Evolutionary conservation across 1,284 basidiomycete species (phyloP).

Genomic region (Pseudozyma thailandica): DNA sequence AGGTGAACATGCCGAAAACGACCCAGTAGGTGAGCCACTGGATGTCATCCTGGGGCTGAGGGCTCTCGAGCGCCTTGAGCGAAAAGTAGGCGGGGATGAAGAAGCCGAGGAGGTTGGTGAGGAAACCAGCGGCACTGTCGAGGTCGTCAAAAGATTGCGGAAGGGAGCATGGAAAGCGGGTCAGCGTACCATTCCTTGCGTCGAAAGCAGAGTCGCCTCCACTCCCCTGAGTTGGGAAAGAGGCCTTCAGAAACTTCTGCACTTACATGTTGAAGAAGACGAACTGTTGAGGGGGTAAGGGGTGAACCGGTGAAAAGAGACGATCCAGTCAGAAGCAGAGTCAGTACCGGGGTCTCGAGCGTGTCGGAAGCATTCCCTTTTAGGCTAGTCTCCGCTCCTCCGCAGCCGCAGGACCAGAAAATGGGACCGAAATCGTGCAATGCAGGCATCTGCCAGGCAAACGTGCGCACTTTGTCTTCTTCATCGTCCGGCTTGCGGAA

Average conservation of each 20-base stretch:
- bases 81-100: slow-evolving; percentile 68
- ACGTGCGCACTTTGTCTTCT: too few relatives aligned
- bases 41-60: slow-evolving; percentile 67
- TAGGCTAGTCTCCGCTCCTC: too few relatives aligned
- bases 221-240: not conserved
- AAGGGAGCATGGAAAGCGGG: not conserved
- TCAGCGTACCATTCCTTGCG: too few relatives aligned
- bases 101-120: slow-evolving; percentile 67
- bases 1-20: slow-evolving; percentile 67
- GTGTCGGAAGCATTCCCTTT: too few relatives aligned
- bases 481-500: too few relatives aligned
- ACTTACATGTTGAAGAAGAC: slow-evolving; percentile 68
- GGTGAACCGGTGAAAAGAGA: slow-evolving; percentile 9
- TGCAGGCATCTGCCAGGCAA: too few relatives aligned
- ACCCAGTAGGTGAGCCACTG: slow-evolving; percentile 69
- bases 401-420: too few relatives aligned
- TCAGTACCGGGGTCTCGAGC: not conserved
- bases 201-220: too few relatives aligned
- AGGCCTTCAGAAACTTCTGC: not conserved
- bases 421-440: too few relatives aligned
- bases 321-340: not conserved
- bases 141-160: not conserved
- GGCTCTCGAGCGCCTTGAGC: slow-evolving; percentile 66
- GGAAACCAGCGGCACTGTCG: slow-evolving; percentile 64
- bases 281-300: slow-evolving; percentile 66